Evolutionary conservation across 192 early-diverging fungal species (phyloP).

Genomic region (Coemansia sp.): DNA sequence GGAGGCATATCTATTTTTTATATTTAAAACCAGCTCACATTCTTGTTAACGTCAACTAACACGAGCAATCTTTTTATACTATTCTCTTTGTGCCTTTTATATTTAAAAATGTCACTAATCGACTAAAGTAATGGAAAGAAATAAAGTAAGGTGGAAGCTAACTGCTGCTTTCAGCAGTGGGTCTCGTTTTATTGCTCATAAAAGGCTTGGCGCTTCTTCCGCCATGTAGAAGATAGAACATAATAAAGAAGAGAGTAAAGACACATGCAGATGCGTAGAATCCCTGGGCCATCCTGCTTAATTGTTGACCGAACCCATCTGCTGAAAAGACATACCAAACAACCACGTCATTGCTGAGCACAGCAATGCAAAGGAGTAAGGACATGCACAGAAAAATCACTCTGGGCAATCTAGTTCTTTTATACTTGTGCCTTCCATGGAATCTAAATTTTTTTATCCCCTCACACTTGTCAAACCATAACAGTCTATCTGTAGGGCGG

Average conservation of each 20-base stretch:
- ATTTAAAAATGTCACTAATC: too few relatives aligned
- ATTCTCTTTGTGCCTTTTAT: too few relatives aligned
- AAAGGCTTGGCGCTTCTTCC: not conserved
- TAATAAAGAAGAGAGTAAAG: not conserved
- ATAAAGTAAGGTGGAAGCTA: too few relatives aligned
- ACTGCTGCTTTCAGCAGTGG: too few relatives aligned
- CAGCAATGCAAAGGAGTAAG: not conserved
- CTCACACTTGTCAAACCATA: not conserved
- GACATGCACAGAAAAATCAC: not conserved
- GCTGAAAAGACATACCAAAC: slow-evolving; percentile 6
- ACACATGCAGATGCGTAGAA: not conserved
- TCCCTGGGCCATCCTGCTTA: not conserved
- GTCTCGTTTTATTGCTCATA: not conserved
- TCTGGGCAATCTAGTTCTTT: not conserved
- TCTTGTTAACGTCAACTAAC: too few relatives aligned
- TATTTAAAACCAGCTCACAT: not conserved
- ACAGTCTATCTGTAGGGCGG: not conserved
- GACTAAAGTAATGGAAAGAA: too few relatives aligned
- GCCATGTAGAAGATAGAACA: not conserved
- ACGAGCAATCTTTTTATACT: too few relatives aligned
- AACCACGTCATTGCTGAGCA: slow-evolving; percentile 11
- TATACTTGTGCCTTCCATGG: not conserved
- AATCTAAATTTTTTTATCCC: not conserved
- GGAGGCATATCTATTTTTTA: not conserved
- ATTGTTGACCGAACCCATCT: not conserved